These are phyloP conservation scores for Nicotiana benthamiana DNA, from an alignment of 257 asterid genomes.

Conservation along the genomic window DNA sequence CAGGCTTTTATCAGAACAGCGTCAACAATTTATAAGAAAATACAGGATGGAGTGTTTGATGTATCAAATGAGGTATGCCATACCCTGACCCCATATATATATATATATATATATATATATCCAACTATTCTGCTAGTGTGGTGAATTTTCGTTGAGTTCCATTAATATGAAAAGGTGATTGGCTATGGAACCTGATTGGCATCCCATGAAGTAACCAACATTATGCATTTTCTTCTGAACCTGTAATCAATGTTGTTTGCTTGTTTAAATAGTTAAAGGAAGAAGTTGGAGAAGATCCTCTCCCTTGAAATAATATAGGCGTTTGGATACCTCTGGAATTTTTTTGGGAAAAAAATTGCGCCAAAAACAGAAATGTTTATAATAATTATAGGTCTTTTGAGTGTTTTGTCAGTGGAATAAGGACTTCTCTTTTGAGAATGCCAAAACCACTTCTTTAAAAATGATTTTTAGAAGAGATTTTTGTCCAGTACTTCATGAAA, in stretches of 20 bases:
- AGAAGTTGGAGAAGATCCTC: neutral
- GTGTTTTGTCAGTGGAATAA: neutral
- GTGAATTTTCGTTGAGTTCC: neutral
- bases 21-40: conserved; percentile 79
- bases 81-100: too few relatives aligned
- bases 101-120: neutral
- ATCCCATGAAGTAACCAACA: neutral
- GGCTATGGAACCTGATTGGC: neutral
- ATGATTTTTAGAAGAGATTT: neutral
- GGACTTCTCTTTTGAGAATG: neutral
- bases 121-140: neutral
- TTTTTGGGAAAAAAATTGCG: too few relatives aligned
- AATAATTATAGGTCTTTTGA: neutral
- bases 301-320: neutral
- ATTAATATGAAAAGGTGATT: neutral
- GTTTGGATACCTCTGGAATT: neutral
- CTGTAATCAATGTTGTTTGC: neutral
- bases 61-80: conserved; percentile 77
- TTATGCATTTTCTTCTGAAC: neutral
- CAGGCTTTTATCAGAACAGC: conserved; percentile 92
- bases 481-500: neutral
- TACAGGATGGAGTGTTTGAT: conserved; percentile 92
- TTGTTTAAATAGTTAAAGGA: neutral
- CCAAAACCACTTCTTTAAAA: neutral
- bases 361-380: neutral